These are phyloP conservation scores for Lathyrus oleraceus DNA, from an alignment of 306 rosid species.

Conservation along the genomic window DNA sequence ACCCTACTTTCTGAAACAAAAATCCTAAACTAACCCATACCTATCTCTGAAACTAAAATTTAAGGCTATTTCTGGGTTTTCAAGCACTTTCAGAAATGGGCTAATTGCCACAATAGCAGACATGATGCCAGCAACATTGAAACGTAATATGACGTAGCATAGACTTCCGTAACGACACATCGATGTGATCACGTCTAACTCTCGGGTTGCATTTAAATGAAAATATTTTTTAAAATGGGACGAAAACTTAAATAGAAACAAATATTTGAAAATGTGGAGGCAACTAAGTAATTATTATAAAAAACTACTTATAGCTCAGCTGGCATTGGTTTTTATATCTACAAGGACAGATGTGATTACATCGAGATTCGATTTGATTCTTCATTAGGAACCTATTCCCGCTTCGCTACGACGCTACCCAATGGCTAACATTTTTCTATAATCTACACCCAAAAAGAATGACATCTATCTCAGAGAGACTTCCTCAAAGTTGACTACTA, in stretches of 20 bases:
- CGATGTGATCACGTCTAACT: neutral
- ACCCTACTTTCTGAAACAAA: neutral
- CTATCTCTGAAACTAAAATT: neutral
- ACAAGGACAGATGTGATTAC: neutral
- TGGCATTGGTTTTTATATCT: neutral
- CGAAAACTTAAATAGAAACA: neutral
- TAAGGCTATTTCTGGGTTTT: slow-evolving; percentile 5
- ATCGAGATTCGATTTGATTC: slow-evolving; percentile 23
- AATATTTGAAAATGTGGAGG: slow-evolving; percentile 1
- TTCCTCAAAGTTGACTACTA: neutral
- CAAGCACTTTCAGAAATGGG: neutral
- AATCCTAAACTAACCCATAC: slow-evolving; percentile 9
- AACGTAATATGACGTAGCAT: neutral
- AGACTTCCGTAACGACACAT: neutral
- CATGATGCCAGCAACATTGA: neutral
- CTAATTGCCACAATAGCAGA: neutral
- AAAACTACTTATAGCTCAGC: slow-evolving; percentile 27
- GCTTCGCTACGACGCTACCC: neutral
- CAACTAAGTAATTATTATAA: neutral
- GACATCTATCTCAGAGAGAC: neutral
- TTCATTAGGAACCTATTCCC: slow-evolving; percentile 6
- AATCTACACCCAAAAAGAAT: neutral
- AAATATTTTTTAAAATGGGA: slow-evolving; percentile 12
- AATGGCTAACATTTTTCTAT: neutral
- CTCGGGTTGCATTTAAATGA: neutral